A percentile compares a stretch with the other conserved stretches of the same genome.
These are phyloP conservation scores for Cyclaneusma minus DNA, from an alignment of 2,329 filamentous ascomycete genomes.

Conservation along the genomic window DNA sequence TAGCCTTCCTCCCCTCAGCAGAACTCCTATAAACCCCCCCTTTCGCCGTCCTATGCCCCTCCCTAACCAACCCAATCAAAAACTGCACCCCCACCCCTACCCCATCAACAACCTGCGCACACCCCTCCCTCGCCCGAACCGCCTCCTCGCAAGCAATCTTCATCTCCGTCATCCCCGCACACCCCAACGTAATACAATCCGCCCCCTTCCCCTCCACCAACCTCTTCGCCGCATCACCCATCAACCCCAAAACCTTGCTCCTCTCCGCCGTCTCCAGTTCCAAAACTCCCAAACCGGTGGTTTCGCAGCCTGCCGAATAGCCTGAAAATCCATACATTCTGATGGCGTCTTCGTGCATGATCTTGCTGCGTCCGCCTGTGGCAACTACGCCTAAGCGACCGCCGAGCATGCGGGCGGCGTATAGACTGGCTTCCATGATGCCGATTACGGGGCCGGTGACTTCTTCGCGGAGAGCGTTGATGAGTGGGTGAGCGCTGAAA, in stretches of 20 bases:
- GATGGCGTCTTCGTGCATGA: constrained; percentile 24
- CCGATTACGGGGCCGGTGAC: constrained; percentile 46
- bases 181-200: too few relatives aligned
- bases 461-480: constrained; percentile 38
- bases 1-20: constrained; percentile 21
- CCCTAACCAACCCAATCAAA: constrained; percentile 26
- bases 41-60: constrained; percentile 29
- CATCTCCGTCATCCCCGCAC: constrained; percentile 32
- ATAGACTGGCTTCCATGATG: constrained; percentile 71
- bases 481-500: constrained; percentile 72
- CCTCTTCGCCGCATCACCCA: too few relatives aligned
- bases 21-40: constrained; percentile 25
- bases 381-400: constrained; percentile 28
- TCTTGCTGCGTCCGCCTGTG: constrained; percentile 22
- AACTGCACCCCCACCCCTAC: constrained; percentile 31
- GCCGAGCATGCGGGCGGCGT: constrained; percentile 32
- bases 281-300: constrained; percentile 26
- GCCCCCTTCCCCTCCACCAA: too few relatives aligned
- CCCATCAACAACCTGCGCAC: constrained; percentile 32
- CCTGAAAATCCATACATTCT: constrained; percentile 23
- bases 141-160: constrained; percentile 27
- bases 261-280: too few relatives aligned
- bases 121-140: constrained; percentile 24
- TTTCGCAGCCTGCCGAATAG: constrained; percentile 26
- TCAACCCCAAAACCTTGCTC: too few relatives aligned